Percentiles rank a stretch among this genome's conserved stretches.
phyloP scores from a whole-genome alignment of 2,329 filamentous ascomycete species.

The Lachnellula arida region DNA sequence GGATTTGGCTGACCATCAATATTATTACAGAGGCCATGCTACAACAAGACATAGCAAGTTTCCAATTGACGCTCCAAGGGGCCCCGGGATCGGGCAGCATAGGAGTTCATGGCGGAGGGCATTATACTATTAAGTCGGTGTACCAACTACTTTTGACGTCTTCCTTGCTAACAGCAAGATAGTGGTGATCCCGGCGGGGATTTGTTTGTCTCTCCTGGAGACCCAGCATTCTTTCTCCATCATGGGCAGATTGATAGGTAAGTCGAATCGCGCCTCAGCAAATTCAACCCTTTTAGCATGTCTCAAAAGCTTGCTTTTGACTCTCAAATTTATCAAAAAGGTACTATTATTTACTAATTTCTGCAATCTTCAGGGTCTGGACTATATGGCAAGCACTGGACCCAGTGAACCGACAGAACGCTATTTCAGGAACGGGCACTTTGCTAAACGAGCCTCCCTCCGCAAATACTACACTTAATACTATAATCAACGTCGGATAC shows the following conservation, averaged over 20 bases:
- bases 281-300: too few relatives aligned
- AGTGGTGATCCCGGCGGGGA: constrained; percentile 42
- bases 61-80: neutral
- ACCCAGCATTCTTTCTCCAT: constrained; percentile 43
- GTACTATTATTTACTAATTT: too few relatives aligned
- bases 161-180: neutral
- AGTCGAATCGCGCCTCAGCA: constrained; percentile 15
- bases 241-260: constrained; percentile 39
- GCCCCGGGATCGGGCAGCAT: constrained; percentile 14
- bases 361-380: neutral
- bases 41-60: neutral
- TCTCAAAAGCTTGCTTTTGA: too few relatives aligned
- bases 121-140: constrained; percentile 35
- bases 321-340: too few relatives aligned
- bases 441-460: constrained; percentile 37
- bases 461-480: constrained; percentile 13
- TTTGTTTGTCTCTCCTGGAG: constrained; percentile 39
- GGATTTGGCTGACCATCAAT: neutral
- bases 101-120: constrained; percentile 28
- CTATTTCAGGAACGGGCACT: constrained; percentile 36
- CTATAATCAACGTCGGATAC: constrained; percentile 3
- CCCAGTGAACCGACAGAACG: constrained; percentile 21
- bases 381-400: constrained; percentile 20
- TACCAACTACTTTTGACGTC: constrained; percentile 10
- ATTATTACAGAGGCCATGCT: neutral